Base-by-base conservation (phyloP, 345 rosid genomes). In the Salix viminalis region DNA sequence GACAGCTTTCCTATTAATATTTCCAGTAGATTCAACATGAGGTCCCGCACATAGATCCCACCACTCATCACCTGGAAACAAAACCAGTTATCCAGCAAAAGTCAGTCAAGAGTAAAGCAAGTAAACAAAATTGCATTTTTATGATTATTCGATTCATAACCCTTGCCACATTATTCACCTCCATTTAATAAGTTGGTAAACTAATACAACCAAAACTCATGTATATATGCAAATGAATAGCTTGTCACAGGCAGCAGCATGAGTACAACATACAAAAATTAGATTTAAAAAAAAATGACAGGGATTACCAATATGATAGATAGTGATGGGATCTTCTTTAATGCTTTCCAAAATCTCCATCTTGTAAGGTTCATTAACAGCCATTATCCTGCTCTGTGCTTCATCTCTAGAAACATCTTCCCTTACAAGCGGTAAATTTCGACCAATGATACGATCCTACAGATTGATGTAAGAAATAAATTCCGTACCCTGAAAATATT, bases 31-130 rank as follows among this genome's bases (percentile, higher is more conserved):
- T 75, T 93, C 94, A 34, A 91, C 96, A 77, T 95, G 98, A 85
- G 98, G 98, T 2, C 99, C 99, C 5, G 98, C 99, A 84, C 99
- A 96, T 60, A 96, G 99, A 83, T 96, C 99, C 99, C 99, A 96
- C 98, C 99, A 96, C 80, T 96, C 99, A 74, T 89, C 84, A 73
- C 99, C 98, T 93, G 74, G 68, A 83, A 72, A 39, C 16, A 50
- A 21, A 71, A 65, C 34, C 65, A 56, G 42, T 15, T 72, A 36
- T 44, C 30, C 60, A 75, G 73, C 14, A 1, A 19, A 16, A 70
- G n/a, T 28, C 30, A 23, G 21, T 37, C 15, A 34, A 3, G 50
- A 65, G 64, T 10, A 34, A 44, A 60, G 58, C 1, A 30, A 62
- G 36, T 9, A 48, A 76, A 65, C 6, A 26, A 32, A 36, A 70